These are phyloP conservation scores for Paracoccidioides brasiliensis DNA, from an alignment of 2,329 filamentous ascomycete species.

Conservation along the genomic window DNA sequence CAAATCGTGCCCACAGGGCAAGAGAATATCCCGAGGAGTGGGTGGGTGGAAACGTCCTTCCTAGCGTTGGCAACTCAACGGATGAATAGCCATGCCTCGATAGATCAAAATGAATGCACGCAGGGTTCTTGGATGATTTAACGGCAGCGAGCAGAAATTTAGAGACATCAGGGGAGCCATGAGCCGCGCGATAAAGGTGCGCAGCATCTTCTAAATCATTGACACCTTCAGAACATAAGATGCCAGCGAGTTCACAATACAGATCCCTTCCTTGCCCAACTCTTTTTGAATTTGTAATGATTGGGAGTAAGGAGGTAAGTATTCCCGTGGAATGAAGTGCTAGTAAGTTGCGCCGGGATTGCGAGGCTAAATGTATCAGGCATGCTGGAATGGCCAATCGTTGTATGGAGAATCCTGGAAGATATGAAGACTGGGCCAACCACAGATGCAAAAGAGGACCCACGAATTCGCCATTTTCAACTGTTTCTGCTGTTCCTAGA, in stretches of 20 bases:
- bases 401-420: conserved; percentile 18
- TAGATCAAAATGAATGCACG: conserved; percentile 88
- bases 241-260: conserved; percentile 54
- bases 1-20: conserved; percentile 75
- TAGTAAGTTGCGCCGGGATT: conserved; percentile 56
- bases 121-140: conserved; percentile 59
- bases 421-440: conserved; percentile 49
- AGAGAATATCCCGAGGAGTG: conserved; percentile 77
- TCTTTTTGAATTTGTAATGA: conserved; percentile 47
- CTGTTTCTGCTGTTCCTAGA: conserved; percentile 29
- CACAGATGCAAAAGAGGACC: conserved; percentile 32
- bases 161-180: conserved; percentile 39
- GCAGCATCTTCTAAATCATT: conserved; percentile 72
- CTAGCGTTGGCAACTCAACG: conserved; percentile 76
- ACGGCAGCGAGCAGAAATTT: conserved; percentile 65
- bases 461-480: conserved; percentile 30
- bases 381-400: conserved; percentile 51
- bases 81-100: conserved; percentile 79
- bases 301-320: conserved; percentile 50
- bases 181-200: conserved; percentile 52
- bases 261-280: conserved; percentile 44
- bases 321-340: conserved; percentile 61
- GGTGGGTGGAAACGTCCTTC: conserved; percentile 69
- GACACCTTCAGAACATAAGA: conserved; percentile 61
- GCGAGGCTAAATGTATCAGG: conserved; percentile 43